Evolutionary conservation across 768 basidiomycete species (phyloP), one percentile per base, ranked within the genome.

Genomic region (Mycena olivaceomarginata): DNA sequence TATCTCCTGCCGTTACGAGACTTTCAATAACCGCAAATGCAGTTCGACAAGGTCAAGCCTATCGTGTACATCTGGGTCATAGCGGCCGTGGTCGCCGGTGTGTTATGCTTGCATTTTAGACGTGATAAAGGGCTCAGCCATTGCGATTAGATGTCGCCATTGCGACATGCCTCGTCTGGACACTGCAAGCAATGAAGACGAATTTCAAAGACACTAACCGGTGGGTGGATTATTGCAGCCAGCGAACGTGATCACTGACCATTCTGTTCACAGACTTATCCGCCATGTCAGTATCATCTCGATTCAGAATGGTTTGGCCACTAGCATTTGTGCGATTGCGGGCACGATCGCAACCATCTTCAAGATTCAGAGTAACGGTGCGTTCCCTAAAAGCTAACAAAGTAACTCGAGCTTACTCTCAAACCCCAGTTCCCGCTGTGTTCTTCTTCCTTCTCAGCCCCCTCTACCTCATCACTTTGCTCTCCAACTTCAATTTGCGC

Each of bases 401-500:
- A 57, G 25, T 12, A 7, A 51, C 56, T 6, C 11, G 16, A 57
- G 9, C 18, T 31, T 31, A 31, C 9, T 8, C 43, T 12, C 25
- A 5, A 4, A 25, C n/a, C 22, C 5, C 45, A 67, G 67, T 67
- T 25, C 10, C 53, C 56, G 16, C 68, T 10, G 18, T 69, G 7
- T 70, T 70, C 43, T 45, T 25, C 43, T 70, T 60, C 57, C 41
- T 59, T 8, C 68, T 70, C 25, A 57, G 43, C 41, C 68, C 68
- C 0, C 57, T 70, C 41, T 70, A 70, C 25, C 43, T 70, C 22
- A 57, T 70, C 57, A 60, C 68, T 4, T 43, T 70, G 15, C 57
- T 70, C n/a, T 70, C 56, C 22, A 70, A 70, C 68, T 60, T 70
- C 57, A 70, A 60, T 41, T 6, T 60, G 25, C 68, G 68, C 2